These are phyloP conservation scores for Fusarium chuoi DNA, from an alignment of 2,329 filamentous ascomycete genomes.

Conservation along the genomic window DNA sequence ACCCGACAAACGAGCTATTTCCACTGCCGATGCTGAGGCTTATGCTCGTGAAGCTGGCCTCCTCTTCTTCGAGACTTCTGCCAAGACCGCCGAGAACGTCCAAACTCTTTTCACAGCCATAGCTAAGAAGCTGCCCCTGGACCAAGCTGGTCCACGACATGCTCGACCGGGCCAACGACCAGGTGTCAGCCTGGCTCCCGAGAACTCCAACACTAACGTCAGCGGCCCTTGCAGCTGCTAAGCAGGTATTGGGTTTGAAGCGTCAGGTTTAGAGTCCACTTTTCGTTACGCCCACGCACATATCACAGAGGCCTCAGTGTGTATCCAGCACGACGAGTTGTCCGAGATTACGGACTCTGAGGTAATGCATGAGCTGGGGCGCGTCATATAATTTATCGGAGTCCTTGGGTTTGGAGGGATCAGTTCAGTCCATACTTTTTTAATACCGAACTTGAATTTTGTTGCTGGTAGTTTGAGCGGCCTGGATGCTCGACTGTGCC, in stretches of 20 bases:
- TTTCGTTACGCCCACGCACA: conserved; percentile 35
- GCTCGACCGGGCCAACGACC: conserved; percentile 73
- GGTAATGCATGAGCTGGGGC: conserved; percentile 44
- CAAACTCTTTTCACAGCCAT: conserved; percentile 96
- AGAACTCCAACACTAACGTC: conserved; percentile 67
- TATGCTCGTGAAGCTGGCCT: conserved; percentile 94
- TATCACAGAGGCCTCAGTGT: conserved; percentile 39
- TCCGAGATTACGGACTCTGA: conserved; percentile 37
- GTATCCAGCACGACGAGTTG: conserved; percentile 42
- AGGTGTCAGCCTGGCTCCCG: conserved; percentile 66
- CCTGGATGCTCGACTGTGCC: conserved; percentile 26
- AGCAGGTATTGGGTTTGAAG: conserved; percentile 32
- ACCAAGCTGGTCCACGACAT: conserved; percentile 93
- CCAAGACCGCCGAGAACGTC: conserved; percentile 97
- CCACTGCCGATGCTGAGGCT: conserved; percentile 89
- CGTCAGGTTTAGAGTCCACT: conserved; percentile 34
- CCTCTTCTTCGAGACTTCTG: conserved; percentile 98
- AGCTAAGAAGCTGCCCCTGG: conserved; percentile 95
- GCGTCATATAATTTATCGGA: conserved; percentile 53
- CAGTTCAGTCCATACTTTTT: conserved; percentile 51
- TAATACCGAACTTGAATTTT: conserved; percentile 49
- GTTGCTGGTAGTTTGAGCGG: conserved; percentile 37
- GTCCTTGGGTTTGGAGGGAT: conserved; percentile 54
- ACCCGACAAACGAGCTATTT: conserved; percentile 94
- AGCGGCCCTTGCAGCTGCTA: conserved; percentile 68